Percentiles rank a stretch among this genome's conserved stretches.
Conservation (phyloP, 768 basidiomycete genomes). For the Lactarius vividus region DNA sequence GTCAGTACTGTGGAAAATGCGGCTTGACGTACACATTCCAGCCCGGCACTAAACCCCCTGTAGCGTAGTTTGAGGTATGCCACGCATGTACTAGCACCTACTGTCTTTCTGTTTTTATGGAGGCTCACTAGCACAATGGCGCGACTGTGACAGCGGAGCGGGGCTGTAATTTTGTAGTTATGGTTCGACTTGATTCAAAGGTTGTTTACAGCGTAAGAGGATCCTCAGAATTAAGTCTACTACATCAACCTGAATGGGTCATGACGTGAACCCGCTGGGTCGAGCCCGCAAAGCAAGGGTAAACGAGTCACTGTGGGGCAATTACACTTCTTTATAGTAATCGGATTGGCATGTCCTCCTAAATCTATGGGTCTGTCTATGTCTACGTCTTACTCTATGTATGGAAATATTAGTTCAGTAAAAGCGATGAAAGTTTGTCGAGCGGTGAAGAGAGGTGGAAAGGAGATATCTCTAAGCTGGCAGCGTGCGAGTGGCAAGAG, state of each 20-base stretch:
- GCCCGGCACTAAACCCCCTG: conserved; percentile 76
- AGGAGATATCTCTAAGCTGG: background rate
- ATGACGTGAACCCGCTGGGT: no score
- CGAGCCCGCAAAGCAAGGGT: background rate
- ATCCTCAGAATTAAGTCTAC: background rate
- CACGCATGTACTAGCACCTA: conserved; percentile 8
- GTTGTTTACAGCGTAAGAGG: background rate
- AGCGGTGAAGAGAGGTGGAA: background rate
- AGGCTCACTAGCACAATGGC: background rate
- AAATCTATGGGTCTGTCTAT: conserved; percentile 5
- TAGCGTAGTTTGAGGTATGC: conserved; percentile 43
- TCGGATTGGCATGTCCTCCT: conserved; percentile 2
- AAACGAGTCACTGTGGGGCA: background rate
- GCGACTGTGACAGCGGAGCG: background rate
- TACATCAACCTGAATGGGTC: background rate
- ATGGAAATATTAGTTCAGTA: conserved; percentile 5
- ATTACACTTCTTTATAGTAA: conserved; percentile 9
- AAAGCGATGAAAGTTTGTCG: background rate
- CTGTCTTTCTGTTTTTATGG: background rate
- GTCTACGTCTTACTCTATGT: background rate
- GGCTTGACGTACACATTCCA: conserved; percentile 84
- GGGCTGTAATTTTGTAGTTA: background rate
- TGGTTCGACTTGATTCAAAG: background rate
- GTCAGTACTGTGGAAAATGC: conserved; percentile 97
- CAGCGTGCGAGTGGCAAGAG: conserved; percentile 11